Evolutionary conservation across 1,284 basidiomycete genomes (phyloP), one percentile per base, ranked within the genome.

Genomic region (Puccinia brachypodii): DNA sequence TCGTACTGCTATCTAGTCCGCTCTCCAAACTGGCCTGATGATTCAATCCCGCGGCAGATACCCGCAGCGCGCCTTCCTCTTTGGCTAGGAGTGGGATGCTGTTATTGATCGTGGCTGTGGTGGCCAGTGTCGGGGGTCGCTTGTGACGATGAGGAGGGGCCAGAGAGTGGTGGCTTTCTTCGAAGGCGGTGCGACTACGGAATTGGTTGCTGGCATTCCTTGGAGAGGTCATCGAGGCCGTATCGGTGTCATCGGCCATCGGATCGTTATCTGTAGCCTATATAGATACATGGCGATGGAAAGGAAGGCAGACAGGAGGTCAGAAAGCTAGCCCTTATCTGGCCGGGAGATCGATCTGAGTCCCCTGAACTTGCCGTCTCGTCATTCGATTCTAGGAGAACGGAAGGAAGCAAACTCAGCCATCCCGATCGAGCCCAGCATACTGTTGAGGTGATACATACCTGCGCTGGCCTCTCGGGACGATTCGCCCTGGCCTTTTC

Each of bases 201-300:
- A 79, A 79, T 44, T 79, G 76, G 22, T 47, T 79, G 76, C 28
- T 60, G 3, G 76, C 13, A 22, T 47, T 79, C 53, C 76, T 50
- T 36, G 76, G 76, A 6, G 76, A 79, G 14, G 76, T 79, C 66
- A 79, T 69, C 28, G 76, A 79, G 50, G 76, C 76, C 66, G 76
- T 79, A 44, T 79, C 76, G 4, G 76, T 79, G 71, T 79, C 76
- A 58, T 79, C 76, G 16, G 76, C 76, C 76, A 79, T 79, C n/a
- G 76, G 62, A 33, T 79, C 76, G 38, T 69, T 69, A 60, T 79
- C 76, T 40, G 76, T 79, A 38, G 76, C 76, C 76, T 79, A 50
- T 64, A 50, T n/a, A n/a, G n/a, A n/a, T n/a, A n/a, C n/a, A n/a
- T 44, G 36, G 31, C 25, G 33, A 44, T 19, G 38, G 50, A 71